These are phyloP conservation scores for Sechiopsis laciniata DNA, from an alignment of 306 rosid genomes.

Conservation along the genomic window DNA sequence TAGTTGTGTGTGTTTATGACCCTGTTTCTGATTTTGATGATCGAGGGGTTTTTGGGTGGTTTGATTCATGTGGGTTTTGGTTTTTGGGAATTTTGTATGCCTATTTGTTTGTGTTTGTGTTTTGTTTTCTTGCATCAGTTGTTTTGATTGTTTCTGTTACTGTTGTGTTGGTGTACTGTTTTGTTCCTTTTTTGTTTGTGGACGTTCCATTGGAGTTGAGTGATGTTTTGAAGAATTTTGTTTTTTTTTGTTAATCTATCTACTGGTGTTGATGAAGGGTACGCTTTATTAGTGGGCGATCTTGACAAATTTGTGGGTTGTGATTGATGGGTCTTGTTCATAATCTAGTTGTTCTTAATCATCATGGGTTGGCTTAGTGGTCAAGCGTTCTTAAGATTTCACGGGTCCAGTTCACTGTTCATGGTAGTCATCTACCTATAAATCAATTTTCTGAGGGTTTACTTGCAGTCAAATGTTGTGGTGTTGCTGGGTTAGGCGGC, in stretches of 20 bases:
- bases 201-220: not conserved
- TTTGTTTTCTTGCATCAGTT: not conserved
- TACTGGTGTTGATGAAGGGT: constrained; percentile 15
- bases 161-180: not conserved
- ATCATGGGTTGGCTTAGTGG: too few relatives aligned
- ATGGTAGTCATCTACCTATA: too few relatives aligned
- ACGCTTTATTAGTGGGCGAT: not conserved
- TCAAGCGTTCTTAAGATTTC: too few relatives aligned
- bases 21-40: constrained; percentile 12
- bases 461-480: too few relatives aligned
- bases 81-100: not conserved
- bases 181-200: not conserved
- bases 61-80: not conserved
- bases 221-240: not conserved
- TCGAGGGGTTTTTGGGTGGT: not conserved
- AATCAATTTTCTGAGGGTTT: too few relatives aligned
- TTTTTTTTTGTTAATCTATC: not conserved
- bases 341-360: not conserved
- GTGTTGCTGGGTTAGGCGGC: too few relatives aligned
- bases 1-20: not conserved
- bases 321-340: not conserved
- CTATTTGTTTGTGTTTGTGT: not conserved
- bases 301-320: constrained; percentile 5
- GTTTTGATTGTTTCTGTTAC: not conserved
- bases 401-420: too few relatives aligned